Percentiles rank a stretch among this genome's conserved stretches.
Evolutionary conservation across 2,329 filamentous ascomycete species (phyloP).

Genomic region (Colletotrichum neosansevieriae): DNA sequence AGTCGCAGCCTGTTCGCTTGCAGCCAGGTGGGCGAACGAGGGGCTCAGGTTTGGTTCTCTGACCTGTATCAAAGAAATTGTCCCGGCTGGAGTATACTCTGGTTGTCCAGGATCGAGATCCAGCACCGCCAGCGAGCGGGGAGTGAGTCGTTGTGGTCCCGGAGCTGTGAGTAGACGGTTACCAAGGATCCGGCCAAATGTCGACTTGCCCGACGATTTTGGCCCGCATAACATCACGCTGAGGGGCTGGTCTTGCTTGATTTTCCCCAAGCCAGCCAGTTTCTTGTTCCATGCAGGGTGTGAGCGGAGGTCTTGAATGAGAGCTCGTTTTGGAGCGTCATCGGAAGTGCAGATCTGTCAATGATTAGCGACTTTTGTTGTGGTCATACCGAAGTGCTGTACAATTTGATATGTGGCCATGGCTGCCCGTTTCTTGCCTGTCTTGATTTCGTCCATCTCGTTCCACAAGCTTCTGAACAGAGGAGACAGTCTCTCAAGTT

Average conservation of each 20-base stretch:
- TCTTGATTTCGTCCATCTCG: slow-evolving; percentile 49
- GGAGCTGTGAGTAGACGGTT: slow-evolving; percentile 73
- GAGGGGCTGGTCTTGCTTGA: slow-evolving; percentile 50
- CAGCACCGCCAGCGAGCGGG: slow-evolving; percentile 65
- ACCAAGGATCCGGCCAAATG: slow-evolving; percentile 73
- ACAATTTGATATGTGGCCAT: slow-evolving; percentile 64
- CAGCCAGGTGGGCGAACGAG: slow-evolving; percentile 71
- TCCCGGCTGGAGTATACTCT: slow-evolving; percentile 78
- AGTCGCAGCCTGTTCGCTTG: slow-evolving; percentile 40
- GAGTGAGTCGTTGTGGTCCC: slow-evolving; percentile 42
- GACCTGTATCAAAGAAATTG: slow-evolving; percentile 75
- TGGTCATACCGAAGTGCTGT: slow-evolving; percentile 40
- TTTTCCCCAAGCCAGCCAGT: slow-evolving; percentile 59
- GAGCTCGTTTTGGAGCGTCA: slow-evolving; percentile 62
- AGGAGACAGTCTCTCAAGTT: slow-evolving; percentile 72
- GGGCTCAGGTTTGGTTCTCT: slow-evolving; percentile 72
- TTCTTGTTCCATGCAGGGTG: slow-evolving; percentile 72
- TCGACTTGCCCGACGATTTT: slow-evolving; percentile 82
- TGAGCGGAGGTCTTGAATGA: slow-evolving; percentile 67
- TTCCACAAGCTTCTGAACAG: slow-evolving; percentile 77
- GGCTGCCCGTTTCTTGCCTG: slow-evolving; percentile 41
- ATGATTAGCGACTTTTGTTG: slow-evolving; percentile 43
- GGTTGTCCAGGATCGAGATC: slow-evolving; percentile 82
- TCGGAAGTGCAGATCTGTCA: slow-evolving; percentile 65
- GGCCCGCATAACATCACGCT: slow-evolving; percentile 74